Evolutionary conservation across 108 stramenopile species (phyloP), one percentile per base, ranked within the genome.

Genomic region (Cyclostephanos invisitatus): DNA sequence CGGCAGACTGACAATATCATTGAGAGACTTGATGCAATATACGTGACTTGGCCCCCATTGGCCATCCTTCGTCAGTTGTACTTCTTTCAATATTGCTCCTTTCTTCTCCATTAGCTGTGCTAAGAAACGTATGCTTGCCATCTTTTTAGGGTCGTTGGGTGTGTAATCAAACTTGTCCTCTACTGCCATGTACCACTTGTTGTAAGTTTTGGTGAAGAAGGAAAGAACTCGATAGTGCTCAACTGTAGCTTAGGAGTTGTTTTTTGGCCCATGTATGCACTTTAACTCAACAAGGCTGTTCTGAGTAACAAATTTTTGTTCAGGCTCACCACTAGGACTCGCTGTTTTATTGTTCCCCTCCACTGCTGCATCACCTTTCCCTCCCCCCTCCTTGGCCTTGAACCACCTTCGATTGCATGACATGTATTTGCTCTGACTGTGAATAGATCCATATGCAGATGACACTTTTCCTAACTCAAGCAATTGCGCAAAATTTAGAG

Each of bases 151-250:
- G 42, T 65, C 53, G 7, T 67, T 48, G 1, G 21, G 46, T 32
- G 12, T n/a, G 11, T 5, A 54, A 21, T 36, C 54, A 10, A 51
- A 18, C 10, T 73, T 44, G 8, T 62, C 15, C 14, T 62, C 71
- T 35, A 32, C 35, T 50, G 36, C 29, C 17, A 72, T n/a, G 27
- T 29, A 72, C 72, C 72, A 73, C 37, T 73, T 73, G 28, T 73
- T 73, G 65, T 73, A 64, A 42, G 64, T 42, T 53, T 73, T 73
- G 51, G 18, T 47, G 25, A n/a, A n/a, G n/a, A n/a, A n/a, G n/a
- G n/a, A n/a, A n/a, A n/a, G n/a, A n/a, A n/a, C n/a, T n/a, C n/a
- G 48, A 29, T 73, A 73, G 53, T 57, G 8, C 36, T 54, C 72
- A 35, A 73, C 17, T 25, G 55, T 25, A 20, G 49, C 21, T 4